phyloP scores from a whole-genome alignment of 257 asterid species.

The Parsonsia alboflavescens region DNA sequence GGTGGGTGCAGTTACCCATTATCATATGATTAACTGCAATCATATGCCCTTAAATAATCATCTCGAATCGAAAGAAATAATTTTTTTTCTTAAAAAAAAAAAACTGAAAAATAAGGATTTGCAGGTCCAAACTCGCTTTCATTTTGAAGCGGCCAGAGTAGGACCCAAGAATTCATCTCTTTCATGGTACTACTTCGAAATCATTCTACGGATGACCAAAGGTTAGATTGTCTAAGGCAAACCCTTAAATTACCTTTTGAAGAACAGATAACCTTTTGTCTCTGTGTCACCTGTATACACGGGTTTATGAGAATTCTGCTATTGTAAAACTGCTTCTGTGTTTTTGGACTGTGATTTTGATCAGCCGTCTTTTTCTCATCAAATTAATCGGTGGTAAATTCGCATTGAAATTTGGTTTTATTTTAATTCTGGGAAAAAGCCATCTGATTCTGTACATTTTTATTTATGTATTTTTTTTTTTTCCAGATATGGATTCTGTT shows the following conservation, averaged over 20 bases:
- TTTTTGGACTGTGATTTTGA: neutral
- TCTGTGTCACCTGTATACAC: neutral
- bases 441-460: neutral
- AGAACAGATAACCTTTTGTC: neutral
- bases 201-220: no score
- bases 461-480: neutral
- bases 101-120: no score
- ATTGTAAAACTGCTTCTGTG: neutral
- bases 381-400: neutral
- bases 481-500: neutral
- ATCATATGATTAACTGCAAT: no score
- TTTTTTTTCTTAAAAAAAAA: no score
- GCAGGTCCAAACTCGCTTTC: no score
- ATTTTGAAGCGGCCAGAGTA: neutral
- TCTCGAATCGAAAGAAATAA: no score
- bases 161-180: no score
- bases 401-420: neutral
- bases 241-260: neutral
- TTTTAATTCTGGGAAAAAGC: neutral
- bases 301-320: neutral
- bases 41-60: no score
- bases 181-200: no score
- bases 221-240: neutral
- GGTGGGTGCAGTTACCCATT: no score
- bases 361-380: neutral